A percentile compares a stretch with the other conserved stretches of the same genome.
Conservation (phyloP, 768 basidiomycete species). For the Cystobasidium onofrii region DNA sequence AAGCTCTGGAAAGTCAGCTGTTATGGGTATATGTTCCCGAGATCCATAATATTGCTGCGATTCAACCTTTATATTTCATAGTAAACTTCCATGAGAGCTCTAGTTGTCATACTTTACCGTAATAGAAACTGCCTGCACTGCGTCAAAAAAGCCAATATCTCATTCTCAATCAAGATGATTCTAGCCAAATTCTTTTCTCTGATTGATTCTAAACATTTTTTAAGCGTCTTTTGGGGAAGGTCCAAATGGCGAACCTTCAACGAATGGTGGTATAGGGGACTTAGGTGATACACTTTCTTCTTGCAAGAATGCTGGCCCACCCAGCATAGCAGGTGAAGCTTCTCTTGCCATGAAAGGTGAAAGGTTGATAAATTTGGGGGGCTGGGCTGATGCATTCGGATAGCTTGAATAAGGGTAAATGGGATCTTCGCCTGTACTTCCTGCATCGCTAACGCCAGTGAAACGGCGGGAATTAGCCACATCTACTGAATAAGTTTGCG, state of each 20-base stretch:
- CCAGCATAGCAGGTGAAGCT: background rate
- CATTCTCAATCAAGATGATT: too few species aligned
- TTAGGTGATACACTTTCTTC: slow-evolving; percentile 17
- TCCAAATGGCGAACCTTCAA: slow-evolving; percentile 7
- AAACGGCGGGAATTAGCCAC: background rate
- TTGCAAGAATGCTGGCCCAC: background rate
- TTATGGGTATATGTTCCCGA: slow-evolving; percentile 5
- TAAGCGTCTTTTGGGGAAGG: slow-evolving; percentile 4
- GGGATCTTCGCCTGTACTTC: slow-evolving; percentile 2
- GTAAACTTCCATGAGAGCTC: background rate
- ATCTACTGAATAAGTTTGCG: background rate
- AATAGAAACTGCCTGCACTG: background rate
- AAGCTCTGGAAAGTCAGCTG: slow-evolving; percentile 20
- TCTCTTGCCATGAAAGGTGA: slow-evolving; percentile 1
- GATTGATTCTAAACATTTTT: too few species aligned
- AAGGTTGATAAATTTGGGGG: slow-evolving; percentile 18
- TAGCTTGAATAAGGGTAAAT: slow-evolving; percentile 19
- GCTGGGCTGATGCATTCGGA: background rate
- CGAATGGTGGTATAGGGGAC: slow-evolving; percentile 13
- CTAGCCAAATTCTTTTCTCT: too few species aligned
- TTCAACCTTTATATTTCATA: too few species aligned
- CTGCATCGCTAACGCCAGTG: background rate
- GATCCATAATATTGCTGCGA: too few species aligned
- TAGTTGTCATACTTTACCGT: background rate
- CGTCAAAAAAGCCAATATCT: too few species aligned